These are phyloP conservation scores for Acanthamoeba rhysodes DNA, from an alignment of 208 protist species.

Conservation along the genomic window DNA sequence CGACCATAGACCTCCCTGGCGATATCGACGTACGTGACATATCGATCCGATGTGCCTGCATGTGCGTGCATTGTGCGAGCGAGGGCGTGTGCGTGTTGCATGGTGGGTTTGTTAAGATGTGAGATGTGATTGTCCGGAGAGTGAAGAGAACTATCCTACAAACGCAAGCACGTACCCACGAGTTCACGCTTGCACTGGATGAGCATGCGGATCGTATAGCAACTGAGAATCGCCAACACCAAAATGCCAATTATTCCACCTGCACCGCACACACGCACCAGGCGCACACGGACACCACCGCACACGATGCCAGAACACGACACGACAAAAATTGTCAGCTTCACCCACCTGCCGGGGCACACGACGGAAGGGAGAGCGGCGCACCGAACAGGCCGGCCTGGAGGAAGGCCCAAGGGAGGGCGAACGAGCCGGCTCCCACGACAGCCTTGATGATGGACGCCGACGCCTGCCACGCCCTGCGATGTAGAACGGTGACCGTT, in stretches of 20 bases:
- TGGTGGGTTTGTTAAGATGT: neutral
- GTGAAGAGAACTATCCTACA: neutral
- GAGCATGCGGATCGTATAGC: conserved; percentile 73
- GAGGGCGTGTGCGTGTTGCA: neutral
- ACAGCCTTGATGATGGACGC: conserved; percentile 78
- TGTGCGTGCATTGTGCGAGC: neutral
- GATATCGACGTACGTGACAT: conserved; percentile 48
- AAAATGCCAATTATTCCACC: conserved; percentile 68
- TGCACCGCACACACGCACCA: neutral
- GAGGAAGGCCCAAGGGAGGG: conserved; percentile 74
- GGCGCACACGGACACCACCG: neutral
- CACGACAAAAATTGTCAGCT: neutral
- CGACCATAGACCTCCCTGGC: conserved; percentile 9
- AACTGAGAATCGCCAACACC: conserved; percentile 54
- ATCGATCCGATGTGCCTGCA: neutral
- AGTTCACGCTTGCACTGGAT: conserved; percentile 75
- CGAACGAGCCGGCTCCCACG: conserved; percentile 78
- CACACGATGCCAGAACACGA: neutral
- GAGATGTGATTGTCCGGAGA: neutral
- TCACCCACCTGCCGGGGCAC: too few species aligned
- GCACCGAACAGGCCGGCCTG: conserved; percentile 70
- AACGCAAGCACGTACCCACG: neutral
- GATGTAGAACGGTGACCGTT: neutral
- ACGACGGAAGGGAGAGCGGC: neutral
- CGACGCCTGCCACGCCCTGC: conserved; percentile 49